Conservation (phyloP, 805 yeast species). For the Dipodascus geniculatus region DNA sequence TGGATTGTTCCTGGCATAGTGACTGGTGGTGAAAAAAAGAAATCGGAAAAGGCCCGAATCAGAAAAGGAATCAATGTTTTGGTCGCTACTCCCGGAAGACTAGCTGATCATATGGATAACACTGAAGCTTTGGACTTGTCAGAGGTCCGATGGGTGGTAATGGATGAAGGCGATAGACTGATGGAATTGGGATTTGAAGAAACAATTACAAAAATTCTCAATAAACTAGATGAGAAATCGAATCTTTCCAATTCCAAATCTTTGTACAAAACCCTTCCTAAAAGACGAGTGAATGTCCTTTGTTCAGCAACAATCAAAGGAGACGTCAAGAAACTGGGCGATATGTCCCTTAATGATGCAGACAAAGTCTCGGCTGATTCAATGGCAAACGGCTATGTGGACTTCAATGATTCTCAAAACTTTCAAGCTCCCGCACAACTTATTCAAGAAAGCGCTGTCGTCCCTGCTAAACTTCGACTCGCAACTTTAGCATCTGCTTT, state of each 20-base stretch:
- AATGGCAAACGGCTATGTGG: slow-evolving; percentile 20
- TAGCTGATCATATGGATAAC: slow-evolving; percentile 88
- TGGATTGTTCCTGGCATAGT: slow-evolving; percentile 91
- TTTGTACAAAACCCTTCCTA: slow-evolving; percentile 49
- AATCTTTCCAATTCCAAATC: slow-evolving; percentile 28
- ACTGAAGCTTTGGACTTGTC: slow-evolving; percentile 64
- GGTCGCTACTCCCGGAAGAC: slow-evolving; percentile 96
- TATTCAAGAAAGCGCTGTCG: slow-evolving; percentile 64
- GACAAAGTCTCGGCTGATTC: slow-evolving; percentile 43
- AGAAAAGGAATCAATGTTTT: slow-evolving; percentile 92
- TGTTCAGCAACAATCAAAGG: slow-evolving; percentile 93
- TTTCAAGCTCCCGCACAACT: slow-evolving; percentile 82
- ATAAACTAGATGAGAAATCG: slow-evolving; percentile 38
- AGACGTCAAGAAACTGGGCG: slow-evolving; percentile 70
- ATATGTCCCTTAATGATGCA: slow-evolving; percentile 61
- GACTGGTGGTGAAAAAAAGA: slow-evolving; percentile 97
- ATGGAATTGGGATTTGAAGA: slow-evolving; percentile 97
- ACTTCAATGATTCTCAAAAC: slow-evolving; percentile 13
- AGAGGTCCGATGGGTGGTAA: slow-evolving; percentile 71
- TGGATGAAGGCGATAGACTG: slow-evolving; percentile 94
- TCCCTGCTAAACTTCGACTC: slow-evolving; percentile 83
- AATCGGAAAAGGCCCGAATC: slow-evolving; percentile 88
- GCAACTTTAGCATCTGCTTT: slow-evolving; percentile 67
- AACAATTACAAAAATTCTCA: slow-evolving; percentile 66
- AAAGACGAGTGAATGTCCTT: slow-evolving; percentile 58